These are phyloP conservation scores for Amanita thiersii DNA, from an alignment of 768 basidiomycete genomes.

Conservation along the genomic window DNA sequence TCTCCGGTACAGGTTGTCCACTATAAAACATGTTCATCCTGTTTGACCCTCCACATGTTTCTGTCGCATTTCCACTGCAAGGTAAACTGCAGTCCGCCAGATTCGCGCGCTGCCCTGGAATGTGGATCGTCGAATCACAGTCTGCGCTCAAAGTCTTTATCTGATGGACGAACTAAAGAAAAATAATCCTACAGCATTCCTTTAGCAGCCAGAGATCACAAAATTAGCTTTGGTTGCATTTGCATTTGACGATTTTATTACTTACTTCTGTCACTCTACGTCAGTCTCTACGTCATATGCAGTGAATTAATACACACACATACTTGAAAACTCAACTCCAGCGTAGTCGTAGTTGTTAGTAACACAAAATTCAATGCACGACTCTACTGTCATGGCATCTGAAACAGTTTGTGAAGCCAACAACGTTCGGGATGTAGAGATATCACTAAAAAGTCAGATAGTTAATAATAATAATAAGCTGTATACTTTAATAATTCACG, in stretches of 20 bases:
- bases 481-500: not conserved
- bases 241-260: too few relatives aligned
- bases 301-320: constrained; percentile 9
- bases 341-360: constrained; percentile 39
- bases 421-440: constrained; percentile 43
- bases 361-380: constrained; percentile 29
- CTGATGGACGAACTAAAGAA: not conserved
- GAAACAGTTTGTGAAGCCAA: constrained; percentile 32
- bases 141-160: constrained; percentile 24
- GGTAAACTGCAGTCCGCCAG: constrained; percentile 40
- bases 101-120: constrained; percentile 36
- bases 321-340: constrained; percentile 56
- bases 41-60: constrained; percentile 47
- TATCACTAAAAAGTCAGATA: constrained; percentile 25
- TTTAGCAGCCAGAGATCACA: not conserved
- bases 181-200: constrained; percentile 4
- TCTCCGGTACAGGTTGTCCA: constrained; percentile 38
- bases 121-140: constrained; percentile 48
- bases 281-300: constrained; percentile 4
- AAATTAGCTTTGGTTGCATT: not conserved
- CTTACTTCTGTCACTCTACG: constrained; percentile 12
- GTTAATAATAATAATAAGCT: not conserved
- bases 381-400: constrained; percentile 48
- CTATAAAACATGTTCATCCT: constrained; percentile 49
- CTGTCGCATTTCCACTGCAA: constrained; percentile 46